phyloP scores from a whole-genome alignment of 352 stramenopile genomes.

The Peronospora farinosa region DNA sequence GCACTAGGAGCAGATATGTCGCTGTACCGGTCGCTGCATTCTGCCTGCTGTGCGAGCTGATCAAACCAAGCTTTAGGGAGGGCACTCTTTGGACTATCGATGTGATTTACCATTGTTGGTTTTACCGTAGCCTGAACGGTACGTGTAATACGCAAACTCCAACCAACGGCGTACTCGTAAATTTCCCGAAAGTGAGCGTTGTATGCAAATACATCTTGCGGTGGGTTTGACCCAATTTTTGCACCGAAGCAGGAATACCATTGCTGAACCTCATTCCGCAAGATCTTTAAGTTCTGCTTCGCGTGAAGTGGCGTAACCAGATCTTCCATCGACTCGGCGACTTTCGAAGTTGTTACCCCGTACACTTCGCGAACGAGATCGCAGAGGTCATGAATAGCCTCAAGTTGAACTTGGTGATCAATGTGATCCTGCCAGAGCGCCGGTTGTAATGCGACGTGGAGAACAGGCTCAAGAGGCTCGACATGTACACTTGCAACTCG shows the following conservation, averaged over 20 bases:
- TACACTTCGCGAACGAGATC: conserved; percentile 71
- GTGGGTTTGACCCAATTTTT: conserved; percentile 65
- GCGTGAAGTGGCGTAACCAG: conserved; percentile 59
- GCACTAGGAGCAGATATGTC: conserved; percentile 30
- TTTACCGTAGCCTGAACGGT: conserved; percentile 78
- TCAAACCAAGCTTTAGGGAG: conserved; percentile 78
- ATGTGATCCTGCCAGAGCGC: conserved; percentile 79
- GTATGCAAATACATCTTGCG: conserved; percentile 69
- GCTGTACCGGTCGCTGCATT: conserved; percentile 40
- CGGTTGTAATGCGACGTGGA: conserved; percentile 77
- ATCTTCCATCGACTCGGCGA: conserved; percentile 71
- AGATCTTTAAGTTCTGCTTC: conserved; percentile 64
- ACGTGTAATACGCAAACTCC: conserved; percentile 72
- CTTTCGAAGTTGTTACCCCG: conserved; percentile 65
- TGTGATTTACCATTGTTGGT: conserved; percentile 48
- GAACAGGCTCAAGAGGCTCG: conserved; percentile 72
- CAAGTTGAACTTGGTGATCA: conserved; percentile 54
- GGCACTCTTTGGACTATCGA: conserved; percentile 66
- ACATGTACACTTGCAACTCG: conserved; percentile 73
- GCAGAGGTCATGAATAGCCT: conserved; percentile 66
- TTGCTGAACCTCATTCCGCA: conserved; percentile 77
- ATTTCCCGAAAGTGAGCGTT: conserved; percentile 80
- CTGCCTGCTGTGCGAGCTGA: conserved; percentile 45
- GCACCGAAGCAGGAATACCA: conserved; percentile 78
- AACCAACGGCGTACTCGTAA: conserved; percentile 67